These are phyloP conservation scores for Panicum hallii DNA, from an alignment of 202 grass and related monocot species.

Conservation along the genomic window DNA sequence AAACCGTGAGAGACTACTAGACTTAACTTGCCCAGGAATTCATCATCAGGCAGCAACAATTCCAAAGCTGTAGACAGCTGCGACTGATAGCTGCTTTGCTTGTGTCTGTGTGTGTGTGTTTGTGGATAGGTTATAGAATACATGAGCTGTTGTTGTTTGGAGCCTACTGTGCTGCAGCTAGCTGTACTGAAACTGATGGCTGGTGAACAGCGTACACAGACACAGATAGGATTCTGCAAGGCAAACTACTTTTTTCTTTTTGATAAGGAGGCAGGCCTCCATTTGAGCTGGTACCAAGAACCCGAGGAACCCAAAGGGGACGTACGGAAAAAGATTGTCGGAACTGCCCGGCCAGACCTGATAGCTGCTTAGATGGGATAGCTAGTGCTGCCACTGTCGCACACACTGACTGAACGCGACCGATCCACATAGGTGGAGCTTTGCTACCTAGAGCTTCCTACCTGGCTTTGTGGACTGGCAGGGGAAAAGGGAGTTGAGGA, in stretches of 20 bases:
- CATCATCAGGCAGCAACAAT: not conserved
- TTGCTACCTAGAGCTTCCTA: not conserved
- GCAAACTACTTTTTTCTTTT: no score
- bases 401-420: not conserved
- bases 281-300: not conserved
- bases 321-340: slow-evolving; percentile 5
- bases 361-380: no score
- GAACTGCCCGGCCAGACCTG: not conserved
- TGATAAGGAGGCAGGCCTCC: not conserved
- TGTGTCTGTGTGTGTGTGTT: not conserved
- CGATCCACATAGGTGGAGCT: not conserved
- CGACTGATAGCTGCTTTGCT: not conserved
- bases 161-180: not conserved
- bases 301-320: not conserved
- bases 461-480: not conserved
- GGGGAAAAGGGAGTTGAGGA: not conserved
- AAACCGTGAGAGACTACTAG: not conserved
- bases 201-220: not conserved
- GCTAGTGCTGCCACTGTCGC: not conserved
- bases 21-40: not conserved
- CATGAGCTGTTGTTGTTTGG: slow-evolving; percentile 8
- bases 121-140: not conserved
- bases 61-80: not conserved
- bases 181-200: not conserved
- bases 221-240: not conserved